These are phyloP conservation scores for Mortierella sp. DNA, from an alignment of 371 early-diverging fungal species.

Conservation along the genomic window DNA sequence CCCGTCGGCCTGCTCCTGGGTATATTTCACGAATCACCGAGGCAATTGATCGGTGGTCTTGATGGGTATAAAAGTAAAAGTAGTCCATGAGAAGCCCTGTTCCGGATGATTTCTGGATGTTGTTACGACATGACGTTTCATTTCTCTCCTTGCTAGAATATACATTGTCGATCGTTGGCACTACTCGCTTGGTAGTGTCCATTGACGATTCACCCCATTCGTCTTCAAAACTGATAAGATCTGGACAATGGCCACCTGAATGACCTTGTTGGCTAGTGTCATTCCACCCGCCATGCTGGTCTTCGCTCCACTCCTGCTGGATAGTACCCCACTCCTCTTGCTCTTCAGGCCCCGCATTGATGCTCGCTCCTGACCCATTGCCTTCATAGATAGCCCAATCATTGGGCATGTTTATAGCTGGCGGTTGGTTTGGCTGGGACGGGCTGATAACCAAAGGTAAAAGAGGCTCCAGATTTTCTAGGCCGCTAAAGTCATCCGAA, in stretches of 20 bases:
- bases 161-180: background rate
- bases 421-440: background rate
- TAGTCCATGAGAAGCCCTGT: slow-evolving; percentile 35
- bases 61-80: slow-evolving; percentile 37
- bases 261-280: background rate
- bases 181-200: background rate
- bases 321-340: background rate
- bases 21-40: slow-evolving; percentile 29
- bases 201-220: background rate
- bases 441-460: slow-evolving; percentile 1
- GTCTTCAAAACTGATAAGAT: slow-evolving; percentile 36
- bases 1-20: slow-evolving; percentile 44
- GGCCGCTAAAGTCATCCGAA: slow-evolving; percentile 17
- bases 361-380: background rate
- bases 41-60: slow-evolving; percentile 27
- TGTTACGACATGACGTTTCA: background rate
- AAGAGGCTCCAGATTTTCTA: slow-evolving; percentile 27
- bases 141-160: background rate
- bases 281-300: no score
- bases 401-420: background rate
- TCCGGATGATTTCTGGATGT: background rate
- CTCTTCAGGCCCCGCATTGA: no score
- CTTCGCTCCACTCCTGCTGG: no score
- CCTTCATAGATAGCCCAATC: slow-evolving; percentile 12
- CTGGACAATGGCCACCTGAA: background rate